Evolutionary conservation across 768 basidiomycete species (phyloP), one percentile per base, ranked within the genome.

Genomic region (Hemileccinum impolitum): DNA sequence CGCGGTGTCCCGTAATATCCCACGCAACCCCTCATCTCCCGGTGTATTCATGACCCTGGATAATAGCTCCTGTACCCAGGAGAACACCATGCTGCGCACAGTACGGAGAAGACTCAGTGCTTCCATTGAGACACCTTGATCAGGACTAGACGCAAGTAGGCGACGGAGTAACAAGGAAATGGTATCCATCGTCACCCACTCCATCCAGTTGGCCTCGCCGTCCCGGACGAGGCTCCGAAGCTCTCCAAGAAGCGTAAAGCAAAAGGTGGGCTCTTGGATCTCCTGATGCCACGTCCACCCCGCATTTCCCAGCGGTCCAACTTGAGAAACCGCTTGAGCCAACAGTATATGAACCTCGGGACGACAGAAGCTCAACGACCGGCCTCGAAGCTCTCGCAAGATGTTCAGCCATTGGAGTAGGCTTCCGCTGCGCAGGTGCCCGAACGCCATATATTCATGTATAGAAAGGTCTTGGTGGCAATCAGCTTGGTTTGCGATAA

Each of bases 351-450:
- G 68, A 0, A 80, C 72, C 11, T 70, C 73, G 0, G 63, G 63
- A 6, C 56, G 43, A 17, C 65, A 60, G 43, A 81, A 72, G 9
- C 63, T 68, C 39, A 81, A 53, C 0, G 56, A 54, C 19, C 66
- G 60, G 1, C 61, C 63, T 4, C 65, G 66, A 12, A 81, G 54
- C 52, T 73, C 75, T n/a, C 72, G 70, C 13, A 68, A 48, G 23
- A 81, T 71, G 47, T 81, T 81, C 23, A 72, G 54, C 79, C 78
- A 79, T 39, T 81, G 80, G 0, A 81, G 55, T 2, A 42, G 55
- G 0, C 62, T 50, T 1, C 80, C 78, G 19, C 72, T 68, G 2
- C 79, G 74, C 35, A 81, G 54, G 39, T 65, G 61, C 10, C 70
- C 71, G 39, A 75, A 80, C 0, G 71, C 68, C n/a, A 72, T 60